Base-by-base conservation (phyloP, 805 yeast species). In the Tetrapisispora nanseiensis region DNA sequence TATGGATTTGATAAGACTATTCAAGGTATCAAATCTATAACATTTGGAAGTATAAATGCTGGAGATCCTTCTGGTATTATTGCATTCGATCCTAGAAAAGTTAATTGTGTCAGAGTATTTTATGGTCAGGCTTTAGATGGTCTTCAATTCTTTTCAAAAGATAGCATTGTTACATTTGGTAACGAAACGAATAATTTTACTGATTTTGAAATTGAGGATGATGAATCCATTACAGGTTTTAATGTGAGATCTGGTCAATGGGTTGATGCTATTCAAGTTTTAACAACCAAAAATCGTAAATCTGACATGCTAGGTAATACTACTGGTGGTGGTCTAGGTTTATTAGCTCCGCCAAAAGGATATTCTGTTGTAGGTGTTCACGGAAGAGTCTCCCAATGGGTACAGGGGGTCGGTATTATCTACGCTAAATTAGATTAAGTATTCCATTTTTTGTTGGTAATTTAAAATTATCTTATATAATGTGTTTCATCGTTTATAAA, bases 91-190 rank as follows among this genome's bases (percentile, higher is more conserved):
- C 44, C 56, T 2, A 49, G 48, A 42, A 45, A 46, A 22, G 65
- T 83, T 2, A 59, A 56, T n/a, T 69, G 68, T 38, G 72, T 87
- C 1, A 70, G 86, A 43, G 72, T 87, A 0, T 81, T 76, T 49
- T 76, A 80, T 50, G 96, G 95, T 2, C 58, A 64, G 19, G 94
- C 95, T 0, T 61, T 92, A 18, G 95, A 89, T 62, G 97, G 97
- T 5, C 52, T 90, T 13, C 76, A 78, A 43, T 70, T 87, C 27
- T 67, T 58, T 50, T 67, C 66, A 22, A 45, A 47, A 33, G 42
- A 39, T 33, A 3, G 27, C 16, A 52, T 49, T 26, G 49, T 51
- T 1, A 48, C 62, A 7, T 65, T 78, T 39, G 92, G 90, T 3
- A 73, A 74, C 24, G 65, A 68, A 43, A 78, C 72, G 6, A 48